A percentile compares a stretch with the other conserved stretches of the same genome.
Conservation (phyloP, 2,329 filamentous ascomycete species). For the Epichloe amarillans region DNA sequence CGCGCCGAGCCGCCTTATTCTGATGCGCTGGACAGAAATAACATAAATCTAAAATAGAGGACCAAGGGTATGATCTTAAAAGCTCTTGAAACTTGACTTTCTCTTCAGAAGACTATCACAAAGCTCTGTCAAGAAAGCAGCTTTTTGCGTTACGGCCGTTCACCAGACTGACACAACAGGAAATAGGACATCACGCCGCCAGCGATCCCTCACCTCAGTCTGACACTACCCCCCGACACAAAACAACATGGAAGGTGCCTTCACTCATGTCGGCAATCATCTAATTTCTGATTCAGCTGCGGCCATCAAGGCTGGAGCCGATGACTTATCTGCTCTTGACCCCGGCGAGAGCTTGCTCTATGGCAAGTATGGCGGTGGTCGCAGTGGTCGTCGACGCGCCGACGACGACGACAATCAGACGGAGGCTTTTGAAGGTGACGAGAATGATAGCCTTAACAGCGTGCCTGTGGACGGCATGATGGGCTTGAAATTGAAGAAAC, state of each 20-base stretch:
- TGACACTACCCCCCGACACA: slow-evolving; percentile 6
- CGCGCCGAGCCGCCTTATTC: slow-evolving; percentile 13
- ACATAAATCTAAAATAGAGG: not conserved
- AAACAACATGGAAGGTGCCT: slow-evolving; percentile 66
- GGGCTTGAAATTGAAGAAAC: slow-evolving; percentile 41
- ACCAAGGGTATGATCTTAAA: slow-evolving; percentile 4
- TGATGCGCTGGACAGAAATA: slow-evolving; percentile 8
- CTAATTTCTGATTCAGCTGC: slow-evolving; percentile 71
- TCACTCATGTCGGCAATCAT: slow-evolving; percentile 79
- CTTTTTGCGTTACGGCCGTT: not conserved
- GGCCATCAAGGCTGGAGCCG: slow-evolving; percentile 77
- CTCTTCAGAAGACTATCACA: not conserved
- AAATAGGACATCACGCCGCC: not conserved
- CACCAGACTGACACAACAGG: not conserved
- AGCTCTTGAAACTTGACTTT: not conserved
- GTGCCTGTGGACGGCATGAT: slow-evolving; percentile 65
- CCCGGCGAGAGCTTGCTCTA: slow-evolving; percentile 73
- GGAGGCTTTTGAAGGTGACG: slow-evolving; percentile 72
- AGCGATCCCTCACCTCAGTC: slow-evolving; percentile 5
- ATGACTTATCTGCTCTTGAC: slow-evolving; percentile 57
- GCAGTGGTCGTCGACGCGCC: slow-evolving; percentile 50
- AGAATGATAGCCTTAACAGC: slow-evolving; percentile 63
- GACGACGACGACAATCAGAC: slow-evolving; percentile 86
- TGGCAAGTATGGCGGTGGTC: slow-evolving; percentile 47
- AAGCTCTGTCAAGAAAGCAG: not conserved